phyloP scores from a whole-genome alignment of 148 eudicot genomes.

The Talinum fruticosum region DNA sequence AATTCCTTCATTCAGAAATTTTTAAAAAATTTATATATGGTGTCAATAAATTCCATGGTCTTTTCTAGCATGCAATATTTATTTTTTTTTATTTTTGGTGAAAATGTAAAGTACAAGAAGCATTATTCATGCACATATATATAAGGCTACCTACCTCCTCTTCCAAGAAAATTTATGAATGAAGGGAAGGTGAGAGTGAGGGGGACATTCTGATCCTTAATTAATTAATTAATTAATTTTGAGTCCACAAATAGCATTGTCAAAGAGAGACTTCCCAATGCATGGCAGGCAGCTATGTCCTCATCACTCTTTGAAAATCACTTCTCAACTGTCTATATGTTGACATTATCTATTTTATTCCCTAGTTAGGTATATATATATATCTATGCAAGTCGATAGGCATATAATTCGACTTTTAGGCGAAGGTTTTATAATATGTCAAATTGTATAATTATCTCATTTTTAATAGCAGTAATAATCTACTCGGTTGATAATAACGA shows the following conservation, averaged over 20 bases:
- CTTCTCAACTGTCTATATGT: background rate
- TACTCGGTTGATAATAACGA: too few species aligned
- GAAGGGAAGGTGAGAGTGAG: background rate
- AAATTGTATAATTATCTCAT: too few species aligned
- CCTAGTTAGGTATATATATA: too few species aligned
- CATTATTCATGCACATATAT: too few species aligned
- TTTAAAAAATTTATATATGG: background rate
- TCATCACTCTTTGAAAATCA: background rate
- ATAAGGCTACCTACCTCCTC: background rate
- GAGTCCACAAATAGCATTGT: background rate
- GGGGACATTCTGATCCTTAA: background rate
- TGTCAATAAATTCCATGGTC: background rate
- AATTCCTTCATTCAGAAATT: background rate
- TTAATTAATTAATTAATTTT: background rate
- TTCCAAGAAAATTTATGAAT: background rate
- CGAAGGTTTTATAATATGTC: too few species aligned
- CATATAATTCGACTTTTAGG: too few species aligned
- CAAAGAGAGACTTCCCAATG: background rate
- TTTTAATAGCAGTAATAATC: too few species aligned
- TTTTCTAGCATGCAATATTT: background rate
- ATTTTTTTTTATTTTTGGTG: too few species aligned
- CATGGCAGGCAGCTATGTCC: background rate
- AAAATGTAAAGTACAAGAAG: too few species aligned
- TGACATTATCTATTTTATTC: background rate
- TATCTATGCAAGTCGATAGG: too few species aligned